Evolutionary conservation across 805 yeast genomes (phyloP), one percentile per base, ranked within the genome.

Genomic region (Teunomyces funiuensis): DNA sequence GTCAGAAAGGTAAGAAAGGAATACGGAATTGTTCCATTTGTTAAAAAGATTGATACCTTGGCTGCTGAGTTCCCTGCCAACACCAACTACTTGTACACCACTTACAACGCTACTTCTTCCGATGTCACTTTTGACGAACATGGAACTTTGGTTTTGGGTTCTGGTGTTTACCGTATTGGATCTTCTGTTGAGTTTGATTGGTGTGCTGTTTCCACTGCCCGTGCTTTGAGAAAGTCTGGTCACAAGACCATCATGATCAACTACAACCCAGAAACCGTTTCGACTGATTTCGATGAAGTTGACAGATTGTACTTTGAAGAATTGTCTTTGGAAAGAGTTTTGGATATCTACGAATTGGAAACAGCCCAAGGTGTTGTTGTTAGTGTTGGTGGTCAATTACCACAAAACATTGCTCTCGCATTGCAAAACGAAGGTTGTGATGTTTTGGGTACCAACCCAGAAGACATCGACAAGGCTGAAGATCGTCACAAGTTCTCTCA

Each of bases 1-100:
- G 91, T 89, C 40, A 83, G 99, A 69, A 77, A 80, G 13, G 77
- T 79, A 57, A 83, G 99, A 73, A 84, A 88, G 62, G 72, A 80
- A 29, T 82, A 76, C 54, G 90, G 88, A 41, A 84, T 91, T 55
- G 71, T 80, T 44, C 98, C 98, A 57, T 89, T 88, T 60, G 99
- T 91, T 54, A 93, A 91, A 79, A 88, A 89, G 71, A 91, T 91
- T 58, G 98, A 91, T 61, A 91, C 99, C 28, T 76, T 91, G 51
- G 99, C 99, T 48, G 98, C 99, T 43, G 99, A 91, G 68, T 91
- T 91, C 82, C 99, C 99, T 37, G 99, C 99, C 39, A 78, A 83
- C 57, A 91, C 99, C 42, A 91, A 91, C 75, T 91, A 91, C 68
- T 76, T 91, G 55, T 91, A 91, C 80, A 87, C 96, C 39, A 91